phyloP scores from a whole-genome alignment of 2,329 filamentous ascomycete genomes.

The Fusarium cyanostomum region DNA sequence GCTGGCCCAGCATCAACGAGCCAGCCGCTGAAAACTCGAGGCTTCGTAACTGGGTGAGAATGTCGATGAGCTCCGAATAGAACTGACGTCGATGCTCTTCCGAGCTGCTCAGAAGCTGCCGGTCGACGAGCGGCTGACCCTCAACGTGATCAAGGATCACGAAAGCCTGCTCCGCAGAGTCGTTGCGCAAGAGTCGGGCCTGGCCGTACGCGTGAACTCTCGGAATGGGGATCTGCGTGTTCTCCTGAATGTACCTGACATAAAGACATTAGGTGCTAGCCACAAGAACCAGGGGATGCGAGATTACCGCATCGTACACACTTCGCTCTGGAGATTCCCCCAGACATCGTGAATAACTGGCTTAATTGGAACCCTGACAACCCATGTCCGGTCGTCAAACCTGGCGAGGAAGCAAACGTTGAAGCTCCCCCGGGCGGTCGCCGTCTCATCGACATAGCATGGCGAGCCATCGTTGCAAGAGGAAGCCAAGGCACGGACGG shows the following conservation, averaged over 20 bases:
- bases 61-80: background rate
- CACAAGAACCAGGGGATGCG: background rate
- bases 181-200: background rate
- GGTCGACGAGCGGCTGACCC: background rate
- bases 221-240: background rate
- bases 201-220: background rate
- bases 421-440: background rate
- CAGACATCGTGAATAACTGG: background rate
- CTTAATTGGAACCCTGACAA: background rate
- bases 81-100: background rate
- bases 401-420: background rate
- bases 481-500: background rate
- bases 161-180: background rate
- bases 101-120: background rate
- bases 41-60: background rate
- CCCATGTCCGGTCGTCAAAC: background rate
- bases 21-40: background rate
- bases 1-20: background rate
- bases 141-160: background rate
- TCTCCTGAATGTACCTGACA: background rate
- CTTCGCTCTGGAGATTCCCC: background rate
- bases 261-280: background rate
- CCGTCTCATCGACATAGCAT: background rate
- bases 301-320: background rate
- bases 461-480: background rate